Evolutionary conservation across 176 grass and related monocot species (phyloP).

Genomic region (Oryza officinalis): DNA sequence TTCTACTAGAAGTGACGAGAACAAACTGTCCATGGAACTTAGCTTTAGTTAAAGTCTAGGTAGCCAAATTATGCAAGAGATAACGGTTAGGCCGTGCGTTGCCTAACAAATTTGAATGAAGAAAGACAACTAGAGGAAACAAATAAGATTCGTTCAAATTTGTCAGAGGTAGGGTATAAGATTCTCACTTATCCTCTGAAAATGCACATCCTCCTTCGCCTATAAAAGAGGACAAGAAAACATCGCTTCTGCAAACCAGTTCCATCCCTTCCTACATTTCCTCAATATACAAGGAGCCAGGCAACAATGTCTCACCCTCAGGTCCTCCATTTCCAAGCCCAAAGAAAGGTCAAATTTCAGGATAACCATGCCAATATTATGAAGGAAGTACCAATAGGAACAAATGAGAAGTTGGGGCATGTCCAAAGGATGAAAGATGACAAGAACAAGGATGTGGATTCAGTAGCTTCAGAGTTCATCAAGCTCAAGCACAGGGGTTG

Average conservation of each 20-base stretch:
- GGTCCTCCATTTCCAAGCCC: slow-evolving; percentile 11
- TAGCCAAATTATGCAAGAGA: slow-evolving; percentile 2
- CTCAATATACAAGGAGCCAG: slow-evolving; percentile 20
- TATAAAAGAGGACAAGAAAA: slow-evolving; percentile 54
- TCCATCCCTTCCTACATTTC: slow-evolving; percentile 1
- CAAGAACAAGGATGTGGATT: slow-evolving; percentile 51
- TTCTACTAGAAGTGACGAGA: neutral
- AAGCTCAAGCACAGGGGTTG: slow-evolving; percentile 45
- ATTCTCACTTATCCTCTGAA: slow-evolving; percentile 35
- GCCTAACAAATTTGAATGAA: slow-evolving; percentile 41
- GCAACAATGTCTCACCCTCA: slow-evolving; percentile 40
- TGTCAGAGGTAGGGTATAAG: slow-evolving; percentile 35
- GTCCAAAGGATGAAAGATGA: slow-evolving; percentile 25
- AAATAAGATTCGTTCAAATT: neutral
- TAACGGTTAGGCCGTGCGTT: neutral
- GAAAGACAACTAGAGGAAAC: slow-evolving; percentile 2
- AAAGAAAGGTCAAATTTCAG: slow-evolving; percentile 43
- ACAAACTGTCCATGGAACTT: neutral
- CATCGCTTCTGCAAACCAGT: slow-evolving; percentile 15
- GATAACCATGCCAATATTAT: slow-evolving; percentile 22
- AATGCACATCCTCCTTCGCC: slow-evolving; percentile 23
- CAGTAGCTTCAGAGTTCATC: slow-evolving; percentile 64
- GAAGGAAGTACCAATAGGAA: slow-evolving; percentile 32
- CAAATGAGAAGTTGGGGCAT: neutral
- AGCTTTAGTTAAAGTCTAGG: neutral